Base-by-base conservation (phyloP, 495 filamentous ascomycete species). In the Talaromyces borbonicus region DNA sequence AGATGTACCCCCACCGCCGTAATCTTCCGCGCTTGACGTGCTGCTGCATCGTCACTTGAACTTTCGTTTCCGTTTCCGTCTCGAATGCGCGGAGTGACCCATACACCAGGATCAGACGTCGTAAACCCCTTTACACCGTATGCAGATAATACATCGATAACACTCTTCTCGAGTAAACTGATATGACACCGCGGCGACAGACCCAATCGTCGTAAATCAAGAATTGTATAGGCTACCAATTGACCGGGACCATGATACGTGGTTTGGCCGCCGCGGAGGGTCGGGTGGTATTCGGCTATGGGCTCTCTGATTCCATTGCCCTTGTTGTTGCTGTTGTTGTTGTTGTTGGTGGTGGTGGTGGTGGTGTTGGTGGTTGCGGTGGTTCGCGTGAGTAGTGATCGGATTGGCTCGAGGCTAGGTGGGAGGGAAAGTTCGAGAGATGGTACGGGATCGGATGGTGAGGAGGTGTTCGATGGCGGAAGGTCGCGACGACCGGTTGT, bases 191-290 rank as follows among this genome's bases (percentile, higher is more conserved):
- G 67, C 5, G 78, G 70, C 0, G 66, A 70, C 0, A 80, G 52
- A 0, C 63, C 64, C 22, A 83, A 69, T 0, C 63, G 54, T n/a
- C 67, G 64, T 14, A 96, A 71, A 56, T 94, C 86, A 16, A 92
- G 62, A 30, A 97, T 78, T 11, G 90, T 86, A 62, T 94, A 98
- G 9, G 87, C 81, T 19, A 95, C 85, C 49, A 90, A 65, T 59
- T 98, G 92, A 0, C 92, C 92, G 0, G 92, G 92, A 0, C 92
- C 92, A 58, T 98, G 92, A 68, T 94, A 98, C 4, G 92, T 97
- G 0, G 85, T 90, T 48, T 92, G 85, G 0, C 92, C 92, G 51
- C 92, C 92, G 36, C 92, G 81, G 6, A 81, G 75, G 5, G 87
- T 81, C 44, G 80, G 71, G 30, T 77, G 59, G 53, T 93, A 73